These are phyloP conservation scores for Polytrichum formosum DNA, from an alignment of 225 moss, liverwort and hornwort genomes.

Conservation along the genomic window DNA sequence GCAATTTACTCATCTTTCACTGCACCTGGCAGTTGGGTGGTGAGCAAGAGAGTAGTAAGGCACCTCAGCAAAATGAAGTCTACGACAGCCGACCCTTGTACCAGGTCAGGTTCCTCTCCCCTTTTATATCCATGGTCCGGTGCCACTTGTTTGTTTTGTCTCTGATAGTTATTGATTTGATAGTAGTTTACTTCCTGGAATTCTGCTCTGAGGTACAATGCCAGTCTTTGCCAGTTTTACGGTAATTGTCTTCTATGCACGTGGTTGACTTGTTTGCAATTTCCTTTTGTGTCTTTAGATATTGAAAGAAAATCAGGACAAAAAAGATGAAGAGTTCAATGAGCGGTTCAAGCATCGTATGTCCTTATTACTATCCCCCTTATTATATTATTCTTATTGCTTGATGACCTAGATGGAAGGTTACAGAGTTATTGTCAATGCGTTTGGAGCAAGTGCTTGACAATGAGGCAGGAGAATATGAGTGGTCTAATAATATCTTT, in stretches of 20 bases:
- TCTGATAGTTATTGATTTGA: too few species aligned
- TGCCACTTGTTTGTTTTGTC: too few species aligned
- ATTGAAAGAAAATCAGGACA: constrained; percentile 93
- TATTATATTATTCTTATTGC: background rate
- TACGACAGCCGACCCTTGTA: constrained; percentile 45
- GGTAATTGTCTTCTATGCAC: background rate
- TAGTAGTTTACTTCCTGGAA: too few species aligned
- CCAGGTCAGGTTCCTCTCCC: constrained; percentile 24
- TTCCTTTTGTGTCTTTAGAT: constrained; percentile 45
- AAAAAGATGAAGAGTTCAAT: constrained; percentile 90
- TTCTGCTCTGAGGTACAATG: too few species aligned
- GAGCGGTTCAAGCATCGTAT: constrained; percentile 93
- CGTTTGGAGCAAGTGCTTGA: too few species aligned
- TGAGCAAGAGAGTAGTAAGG: constrained; percentile 27
- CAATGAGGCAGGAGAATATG: background rate
- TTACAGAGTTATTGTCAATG: too few species aligned
- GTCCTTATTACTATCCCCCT: constrained; percentile 20
- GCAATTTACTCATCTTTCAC: background rate
- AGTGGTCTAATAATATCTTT: constrained; percentile 1
- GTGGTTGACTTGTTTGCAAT: background rate
- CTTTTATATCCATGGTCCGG: background rate
- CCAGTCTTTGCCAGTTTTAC: too few species aligned
- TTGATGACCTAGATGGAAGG: too few species aligned
- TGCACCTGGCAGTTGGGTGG: constrained; percentile 35
- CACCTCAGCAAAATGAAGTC: constrained; percentile 23